A percentile compares a stretch with the other conserved stretches of the same genome.
Conservation (phyloP, 495 filamentous ascomycete genomes). For the Penicillium arizonense region DNA sequence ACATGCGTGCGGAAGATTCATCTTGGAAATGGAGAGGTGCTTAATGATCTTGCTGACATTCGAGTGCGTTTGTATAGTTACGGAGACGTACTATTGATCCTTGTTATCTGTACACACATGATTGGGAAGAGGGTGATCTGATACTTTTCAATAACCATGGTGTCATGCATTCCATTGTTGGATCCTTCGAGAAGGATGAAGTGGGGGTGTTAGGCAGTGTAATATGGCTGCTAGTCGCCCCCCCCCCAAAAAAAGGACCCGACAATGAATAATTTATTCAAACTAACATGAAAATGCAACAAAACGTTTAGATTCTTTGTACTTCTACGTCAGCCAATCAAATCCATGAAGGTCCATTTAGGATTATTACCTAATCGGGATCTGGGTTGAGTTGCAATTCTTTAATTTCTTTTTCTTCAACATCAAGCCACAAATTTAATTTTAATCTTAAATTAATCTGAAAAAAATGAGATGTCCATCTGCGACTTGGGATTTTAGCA, state of each 20-base stretch:
- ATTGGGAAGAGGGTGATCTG: constrained; percentile 69
- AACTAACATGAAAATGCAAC: too few species aligned
- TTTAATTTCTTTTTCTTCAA: too few species aligned
- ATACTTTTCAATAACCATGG: constrained; percentile 72
- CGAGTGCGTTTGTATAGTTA: constrained; percentile 58
- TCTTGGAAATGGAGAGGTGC: constrained; percentile 54
- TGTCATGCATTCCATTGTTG: constrained; percentile 67
- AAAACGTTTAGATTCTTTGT: too few species aligned
- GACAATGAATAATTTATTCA: neutral
- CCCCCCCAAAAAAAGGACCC: constrained; percentile 4
- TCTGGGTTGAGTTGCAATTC: neutral
- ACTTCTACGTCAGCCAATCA: neutral
- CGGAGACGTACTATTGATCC: constrained; percentile 66
- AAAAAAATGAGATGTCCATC: too few species aligned
- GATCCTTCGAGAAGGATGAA: constrained; percentile 64
- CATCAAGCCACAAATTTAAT: neutral
- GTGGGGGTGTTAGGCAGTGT: constrained; percentile 69
- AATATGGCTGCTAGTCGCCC: constrained; percentile 55
- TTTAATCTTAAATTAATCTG: neutral
- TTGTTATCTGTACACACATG: constrained; percentile 61
- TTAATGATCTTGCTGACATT: constrained; percentile 59
- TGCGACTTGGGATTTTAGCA: too few species aligned
- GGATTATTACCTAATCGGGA: neutral
- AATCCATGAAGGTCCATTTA: neutral
- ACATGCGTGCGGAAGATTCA: constrained; percentile 63